phyloP scores from a whole-genome alignment of 805 yeast species.

The Pichia paraexigua region DNA sequence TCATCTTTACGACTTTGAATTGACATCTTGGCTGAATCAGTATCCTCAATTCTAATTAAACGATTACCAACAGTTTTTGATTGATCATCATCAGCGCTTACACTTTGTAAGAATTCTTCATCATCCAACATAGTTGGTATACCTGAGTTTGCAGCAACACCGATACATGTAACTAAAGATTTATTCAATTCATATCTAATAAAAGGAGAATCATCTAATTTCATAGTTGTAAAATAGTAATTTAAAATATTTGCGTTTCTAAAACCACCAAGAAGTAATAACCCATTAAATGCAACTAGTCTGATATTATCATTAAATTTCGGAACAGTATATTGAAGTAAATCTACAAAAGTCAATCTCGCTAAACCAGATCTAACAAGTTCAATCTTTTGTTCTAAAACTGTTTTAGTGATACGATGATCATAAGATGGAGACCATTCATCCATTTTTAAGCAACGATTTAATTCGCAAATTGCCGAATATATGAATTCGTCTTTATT shows the following conservation, averaged over 20 bases:
- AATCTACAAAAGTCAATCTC: constrained; percentile 43
- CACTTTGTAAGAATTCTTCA: constrained; percentile 40
- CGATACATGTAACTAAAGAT: constrained; percentile 44
- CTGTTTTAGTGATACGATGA: constrained; percentile 42
- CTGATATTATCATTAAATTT: constrained; percentile 46
- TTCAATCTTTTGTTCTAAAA: constrained; percentile 51
- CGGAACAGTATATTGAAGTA: constrained; percentile 44
- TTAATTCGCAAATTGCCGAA: constrained; percentile 56
- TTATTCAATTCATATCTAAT: constrained; percentile 44
- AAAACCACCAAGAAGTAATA: constrained; percentile 70
- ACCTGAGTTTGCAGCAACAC: constrained; percentile 61
- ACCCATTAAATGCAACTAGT: constrained; percentile 58
- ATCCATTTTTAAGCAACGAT: constrained; percentile 71
- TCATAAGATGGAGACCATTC: constrained; percentile 78
- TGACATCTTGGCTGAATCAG: constrained; percentile 29
- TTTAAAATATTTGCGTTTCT: constrained; percentile 52
- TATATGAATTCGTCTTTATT: constrained; percentile 32
- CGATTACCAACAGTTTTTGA: constrained; percentile 17
- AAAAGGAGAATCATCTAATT: constrained; percentile 47
- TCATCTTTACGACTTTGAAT: constrained; percentile 53
- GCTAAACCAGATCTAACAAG: constrained; percentile 51
- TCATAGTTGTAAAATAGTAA: constrained; percentile 51
- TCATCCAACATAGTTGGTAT: constrained; percentile 53
- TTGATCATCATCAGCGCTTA: constrained; percentile 6
- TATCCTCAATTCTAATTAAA: constrained; percentile 53